These are phyloP conservation scores for Aureobasidium zeae DNA, from an alignment of 2,329 filamentous ascomycete species.

Conservation along the genomic window DNA sequence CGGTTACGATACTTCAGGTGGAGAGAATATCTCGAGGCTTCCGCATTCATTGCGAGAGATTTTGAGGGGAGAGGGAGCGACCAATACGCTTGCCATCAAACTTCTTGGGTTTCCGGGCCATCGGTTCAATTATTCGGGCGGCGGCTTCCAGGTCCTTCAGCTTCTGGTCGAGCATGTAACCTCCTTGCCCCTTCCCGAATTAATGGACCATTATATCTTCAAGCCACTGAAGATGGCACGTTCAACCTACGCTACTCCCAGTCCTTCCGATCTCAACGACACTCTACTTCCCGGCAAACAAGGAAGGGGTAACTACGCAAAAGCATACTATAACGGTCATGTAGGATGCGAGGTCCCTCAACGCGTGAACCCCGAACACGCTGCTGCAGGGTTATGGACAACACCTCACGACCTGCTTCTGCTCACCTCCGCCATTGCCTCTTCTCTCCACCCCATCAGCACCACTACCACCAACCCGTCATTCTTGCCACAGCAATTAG, in stretches of 20 bases:
- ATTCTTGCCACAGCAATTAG: slow-evolving; percentile 18
- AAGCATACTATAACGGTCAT: slow-evolving; percentile 20
- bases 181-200: slow-evolving; percentile 16
- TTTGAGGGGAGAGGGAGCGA: slow-evolving; percentile 18
- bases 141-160: slow-evolving; percentile 22
- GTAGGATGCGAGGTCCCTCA: not conserved
- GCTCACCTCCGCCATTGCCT: slow-evolving; percentile 20
- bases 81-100: slow-evolving; percentile 21
- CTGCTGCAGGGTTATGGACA: slow-evolving; percentile 24
- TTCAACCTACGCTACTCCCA: slow-evolving; percentile 18
- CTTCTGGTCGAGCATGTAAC: slow-evolving; percentile 20
- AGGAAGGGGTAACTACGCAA: slow-evolving; percentile 19
- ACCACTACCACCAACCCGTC: too few relatives aligned
- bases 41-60: slow-evolving; percentile 16
- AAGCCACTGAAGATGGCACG: slow-evolving; percentile 21
- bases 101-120: slow-evolving; percentile 21
- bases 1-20: slow-evolving; percentile 19
- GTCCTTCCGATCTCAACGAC: slow-evolving; percentile 5
- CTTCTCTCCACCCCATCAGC: slow-evolving; percentile 13
- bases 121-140: slow-evolving; percentile 23
- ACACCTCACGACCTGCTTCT: slow-evolving; percentile 23
- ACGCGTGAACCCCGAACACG: slow-evolving; percentile 19
- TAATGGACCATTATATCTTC: slow-evolving; percentile 22
- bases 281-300: not conserved
- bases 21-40: too few relatives aligned